These are phyloP conservation scores for Hymenoscyphus fraxineus DNA, from an alignment of 2,329 filamentous ascomycete genomes.

Conservation along the genomic window DNA sequence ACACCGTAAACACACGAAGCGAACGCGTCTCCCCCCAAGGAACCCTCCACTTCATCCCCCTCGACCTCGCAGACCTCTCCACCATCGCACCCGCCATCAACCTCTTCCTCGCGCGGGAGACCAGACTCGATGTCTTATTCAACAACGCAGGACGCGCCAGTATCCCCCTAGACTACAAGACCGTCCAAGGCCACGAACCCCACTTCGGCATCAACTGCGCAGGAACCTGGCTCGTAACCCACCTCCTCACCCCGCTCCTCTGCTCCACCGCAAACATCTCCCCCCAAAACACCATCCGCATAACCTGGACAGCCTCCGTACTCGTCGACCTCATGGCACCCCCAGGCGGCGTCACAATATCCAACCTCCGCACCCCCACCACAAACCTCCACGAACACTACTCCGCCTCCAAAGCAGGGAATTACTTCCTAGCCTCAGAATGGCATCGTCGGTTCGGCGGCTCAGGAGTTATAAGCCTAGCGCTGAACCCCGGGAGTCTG, in stretches of 20 bases:
- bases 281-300: conserved; percentile 5
- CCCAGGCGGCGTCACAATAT: neutral
- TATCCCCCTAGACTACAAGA: conserved; percentile 5
- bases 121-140: conserved; percentile 40
- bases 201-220: conserved; percentile 36
- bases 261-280: neutral
- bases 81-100: conserved; percentile 30
- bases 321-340: neutral
- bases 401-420: neutral
- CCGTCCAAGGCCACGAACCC: conserved; percentile 30
- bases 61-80: conserved; percentile 32
- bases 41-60: neutral
- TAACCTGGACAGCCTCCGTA: neutral
- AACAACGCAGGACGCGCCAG: conserved; percentile 41
- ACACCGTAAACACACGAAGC: neutral
- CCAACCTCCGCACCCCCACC: neutral
- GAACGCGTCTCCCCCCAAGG: neutral
- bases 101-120: conserved; percentile 32
- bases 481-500: conserved; percentile 5
- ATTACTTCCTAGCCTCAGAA: neutral
- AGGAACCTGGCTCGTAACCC: conserved; percentile 34
- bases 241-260: conserved; percentile 33
- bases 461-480: neutral
- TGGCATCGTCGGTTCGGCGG: neutral
- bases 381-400: neutral